Evolutionary conservation across 306 rosid genomes (phyloP).

Genomic region (Cyamopsis tetragonoloba): DNA sequence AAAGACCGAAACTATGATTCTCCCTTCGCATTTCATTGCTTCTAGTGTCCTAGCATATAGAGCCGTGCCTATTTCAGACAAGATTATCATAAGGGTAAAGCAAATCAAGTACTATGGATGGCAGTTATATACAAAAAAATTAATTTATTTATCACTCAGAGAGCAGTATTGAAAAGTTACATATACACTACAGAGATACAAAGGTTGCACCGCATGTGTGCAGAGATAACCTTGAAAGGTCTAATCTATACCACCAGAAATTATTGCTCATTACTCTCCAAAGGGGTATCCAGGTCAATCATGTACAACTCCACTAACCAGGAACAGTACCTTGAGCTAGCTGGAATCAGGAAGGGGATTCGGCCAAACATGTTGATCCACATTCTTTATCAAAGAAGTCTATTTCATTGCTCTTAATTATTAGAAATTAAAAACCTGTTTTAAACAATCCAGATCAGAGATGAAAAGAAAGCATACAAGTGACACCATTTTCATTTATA

Average conservation of each 20-base stretch:
- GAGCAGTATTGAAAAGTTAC: conserved; percentile 23
- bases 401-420: conserved; percentile 26
- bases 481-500: neutral
- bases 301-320: conserved; percentile 17
- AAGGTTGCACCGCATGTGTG: conserved; percentile 30
- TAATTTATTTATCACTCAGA: conserved; percentile 3
- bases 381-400: conserved; percentile 17
- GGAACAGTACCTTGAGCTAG: conserved; percentile 32
- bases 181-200: conserved; percentile 24
- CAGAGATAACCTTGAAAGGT: conserved; percentile 28
- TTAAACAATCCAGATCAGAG: conserved; percentile 20
- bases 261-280: neutral
- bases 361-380: conserved; percentile 33
- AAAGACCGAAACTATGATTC: neutral
- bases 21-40: conserved; percentile 16
- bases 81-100: conserved; percentile 1
- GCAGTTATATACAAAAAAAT: conserved; percentile 23
- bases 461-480: conserved; percentile 21
- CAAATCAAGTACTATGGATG: neutral
- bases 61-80: neutral
- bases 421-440: conserved; percentile 15
- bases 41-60: neutral
- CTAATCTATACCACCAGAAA: conserved; percentile 17
- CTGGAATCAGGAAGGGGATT: conserved; percentile 31
- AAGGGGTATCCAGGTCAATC: conserved; percentile 24